These are phyloP conservation scores for Eutrema heterophyllum DNA, from an alignment of 345 rosid genomes.

Conservation along the genomic window DNA sequence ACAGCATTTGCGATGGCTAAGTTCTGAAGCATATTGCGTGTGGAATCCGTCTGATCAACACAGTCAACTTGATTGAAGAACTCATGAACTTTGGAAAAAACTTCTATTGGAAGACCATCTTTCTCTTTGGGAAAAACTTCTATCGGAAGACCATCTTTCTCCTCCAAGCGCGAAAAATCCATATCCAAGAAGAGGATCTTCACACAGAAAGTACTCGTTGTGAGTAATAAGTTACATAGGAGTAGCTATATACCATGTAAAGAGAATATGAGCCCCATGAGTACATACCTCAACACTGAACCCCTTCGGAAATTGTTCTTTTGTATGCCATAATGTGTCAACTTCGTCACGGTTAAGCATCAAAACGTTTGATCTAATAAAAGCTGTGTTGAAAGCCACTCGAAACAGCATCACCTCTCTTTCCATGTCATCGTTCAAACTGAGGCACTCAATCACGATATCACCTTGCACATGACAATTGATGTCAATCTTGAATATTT, in stretches of 20 bases:
- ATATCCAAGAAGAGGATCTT: constrained; percentile 94
- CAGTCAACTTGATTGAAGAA: constrained; percentile 82
- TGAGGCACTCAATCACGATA: constrained; percentile 83
- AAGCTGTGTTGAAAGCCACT: constrained; percentile 85
- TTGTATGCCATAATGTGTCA: constrained; percentile 76
- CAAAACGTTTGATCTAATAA: constrained; percentile 89
- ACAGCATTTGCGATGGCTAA: constrained; percentile 48
- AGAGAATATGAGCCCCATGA: not conserved
- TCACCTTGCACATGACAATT: constrained; percentile 89
- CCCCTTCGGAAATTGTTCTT: constrained; percentile 74
- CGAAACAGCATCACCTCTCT: constrained; percentile 78
- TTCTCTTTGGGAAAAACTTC: constrained; percentile 90
- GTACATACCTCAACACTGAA: constrained; percentile 87
- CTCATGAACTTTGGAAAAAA: constrained; percentile 89
- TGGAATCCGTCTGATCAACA: constrained; percentile 69
- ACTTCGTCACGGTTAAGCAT: constrained; percentile 91
- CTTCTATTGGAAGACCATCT: constrained; percentile 86
- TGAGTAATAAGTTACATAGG: constrained; percentile 18
- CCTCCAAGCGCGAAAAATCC: constrained; percentile 78
- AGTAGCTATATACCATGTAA: constrained; percentile 8
- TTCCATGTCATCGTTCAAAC: constrained; percentile 70
- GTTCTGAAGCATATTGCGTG: constrained; percentile 72
- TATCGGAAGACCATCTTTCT: constrained; percentile 76
- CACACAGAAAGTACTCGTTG: constrained; percentile 31
- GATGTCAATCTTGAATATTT: constrained; percentile 82